Evolutionary conservation across 768 basidiomycete species (phyloP), one percentile per base, ranked within the genome.

Genomic region (Cyclocybe aegerita): DNA sequence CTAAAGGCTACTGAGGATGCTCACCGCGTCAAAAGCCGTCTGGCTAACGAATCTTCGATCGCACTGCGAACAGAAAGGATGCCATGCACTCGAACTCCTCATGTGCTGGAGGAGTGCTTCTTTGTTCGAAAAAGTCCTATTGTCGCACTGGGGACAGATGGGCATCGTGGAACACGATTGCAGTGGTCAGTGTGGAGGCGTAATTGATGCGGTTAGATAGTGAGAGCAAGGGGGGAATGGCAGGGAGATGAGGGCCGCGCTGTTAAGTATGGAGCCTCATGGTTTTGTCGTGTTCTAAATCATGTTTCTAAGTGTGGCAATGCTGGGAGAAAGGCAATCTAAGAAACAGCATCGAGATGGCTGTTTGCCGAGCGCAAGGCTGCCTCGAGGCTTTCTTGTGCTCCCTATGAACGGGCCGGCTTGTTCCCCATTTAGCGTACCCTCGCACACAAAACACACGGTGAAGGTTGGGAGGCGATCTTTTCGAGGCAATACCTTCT

Each of bases 41-140:
- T 66, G 60, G 41, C 68, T 69, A 4, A 64, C 60, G 43, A 74
- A 74, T 7, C 70, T 53, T 16, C 70, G 60, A 56, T 70, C 70
- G 43, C 72, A 74, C 7, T 48, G 48, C 3, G 52, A 48, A 49
- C 72, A 74, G 44, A 65, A 64, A 1, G 72, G 72, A 39, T 74
- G 72, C 41, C 57, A 63, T 9, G 68, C 60, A 42, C 65, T 65
- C 5, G 68, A 69, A 15, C 62, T 66, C 40, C 67, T 66, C 48
- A 72, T 60, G 50, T 74, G 72, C 44, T 74, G 72, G n/a, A 65
- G 51, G 7, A 74, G 58, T 0, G 71, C 72, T 46, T 74, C 72
- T 43, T 68, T 68, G 52, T 59, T 69, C n/a, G 53, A 55, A 52
- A 69, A 72, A 3, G 54, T 53, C 45, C 67, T 44, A 39, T 66